Evolutionary conservation across 306 rosid genomes (phyloP), one percentile per base, ranked within the genome.

Genomic region (Rosa persica): DNA sequence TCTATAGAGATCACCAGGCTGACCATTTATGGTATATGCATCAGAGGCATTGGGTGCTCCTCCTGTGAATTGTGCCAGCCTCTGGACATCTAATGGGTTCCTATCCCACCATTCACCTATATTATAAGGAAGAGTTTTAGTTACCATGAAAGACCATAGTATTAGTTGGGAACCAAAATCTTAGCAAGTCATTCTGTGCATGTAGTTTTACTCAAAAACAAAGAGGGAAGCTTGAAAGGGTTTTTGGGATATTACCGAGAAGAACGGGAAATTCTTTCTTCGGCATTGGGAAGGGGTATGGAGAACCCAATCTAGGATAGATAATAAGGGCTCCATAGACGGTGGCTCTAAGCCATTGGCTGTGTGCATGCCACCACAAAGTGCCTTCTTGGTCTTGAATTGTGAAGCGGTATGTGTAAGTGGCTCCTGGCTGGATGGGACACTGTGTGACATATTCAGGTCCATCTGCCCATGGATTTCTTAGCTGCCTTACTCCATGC

Each of bases 381-480:
- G 98, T 95, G 12, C 98, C 98, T 75, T 92, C 97, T 67, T 91
- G 98, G 73, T 89, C 82, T 78, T 74, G 79, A 76, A 95, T 95
- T 17, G 91, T 89, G 83, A 90, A 89, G 3, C 98, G 89, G 76
- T 95, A 95, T 42, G 98, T 95, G 88, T 95, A 95, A 78, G 89
- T 91, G 22, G 83, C 98, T 12, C 97, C 97, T 12, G 98, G 96
- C 81, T 85, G 86, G 74, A 95, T 95, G 20, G 98, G 93, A 84
- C 98, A 95, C 70, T 95, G 98, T 40, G 98, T 92, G 51, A 95
- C 84, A 72, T 89, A 95, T 67, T 82, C 88, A 0, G 98, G 97
- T 2, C 98, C 98, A 73, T 95, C 98, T 16, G 98, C 98, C 98
- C 98, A 95, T 78, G 98, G 98, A 77, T 95, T 95, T 79, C 84